Evolutionary conservation across 768 basidiomycete species (phyloP), one percentile per base, ranked within the genome.

Genomic region (Strobilomyces dryophilus): DNA sequence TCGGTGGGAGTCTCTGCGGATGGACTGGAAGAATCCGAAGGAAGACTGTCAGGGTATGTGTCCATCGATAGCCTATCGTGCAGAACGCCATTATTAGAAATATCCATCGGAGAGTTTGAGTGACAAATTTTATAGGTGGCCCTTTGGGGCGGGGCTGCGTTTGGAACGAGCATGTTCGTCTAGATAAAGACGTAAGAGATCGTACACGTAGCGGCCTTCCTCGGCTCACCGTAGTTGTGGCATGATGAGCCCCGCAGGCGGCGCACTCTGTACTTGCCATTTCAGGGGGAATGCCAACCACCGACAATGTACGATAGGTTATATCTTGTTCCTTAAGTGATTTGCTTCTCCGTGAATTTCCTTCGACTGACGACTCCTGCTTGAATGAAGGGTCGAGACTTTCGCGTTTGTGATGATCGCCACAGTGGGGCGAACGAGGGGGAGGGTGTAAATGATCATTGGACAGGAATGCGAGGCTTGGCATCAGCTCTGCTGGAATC

Each of bases 401-500:
- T 50, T 35, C 46, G 21, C 27, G 54, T 49, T 37, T 64, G n/a
- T 50, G 50, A 52, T 51, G 58, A 45, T 37, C 18, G 10, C 37
- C 47, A 42, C 42, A 37, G 34, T 29, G 8, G 9, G 29, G 29
- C 6, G 29, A 29, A 9, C 7, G 29, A 6, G 2, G 29, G 9
- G 29, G 8, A 9, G 29, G 29, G 9, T 3, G 26, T 18, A 39
- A 45, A 4, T 44, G 17, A 12, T 31, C 37, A 8, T 43, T 42
- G 26, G 53, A 49, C 46, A 39, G 20, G 32, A 47, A 37, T 32
- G 49, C 34, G 26, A 55, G 58, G 47, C 34, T 48, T 47, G 62
- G 54, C 26, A 71, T 51, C 47, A 76, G 60, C 39, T 72, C 74
- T 5, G 66, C 61, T 14, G 76, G 72, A 41, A 75, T 67, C 46